Conservation (phyloP, 2,329 filamentous ascomycete species). For the Huntiella abstrusa region DNA sequence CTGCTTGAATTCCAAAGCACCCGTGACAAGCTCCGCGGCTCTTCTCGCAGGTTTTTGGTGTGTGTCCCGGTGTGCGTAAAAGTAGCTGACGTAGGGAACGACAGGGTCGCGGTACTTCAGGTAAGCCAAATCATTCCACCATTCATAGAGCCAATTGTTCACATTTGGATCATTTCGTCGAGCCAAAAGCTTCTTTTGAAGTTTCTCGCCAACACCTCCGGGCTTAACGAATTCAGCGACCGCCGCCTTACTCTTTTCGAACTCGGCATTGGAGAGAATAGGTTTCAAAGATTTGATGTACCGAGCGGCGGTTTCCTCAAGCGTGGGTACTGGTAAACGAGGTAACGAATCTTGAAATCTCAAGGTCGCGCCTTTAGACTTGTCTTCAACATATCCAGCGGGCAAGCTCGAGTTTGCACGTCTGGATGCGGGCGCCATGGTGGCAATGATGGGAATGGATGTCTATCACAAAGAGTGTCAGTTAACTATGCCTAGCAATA, state of each 20-base stretch:
- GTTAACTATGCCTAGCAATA: neutral
- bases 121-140: slow-evolving; percentile 96
- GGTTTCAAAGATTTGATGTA: slow-evolving; percentile 69
- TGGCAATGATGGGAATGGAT: slow-evolving; percentile 4
- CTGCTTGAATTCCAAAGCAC: slow-evolving; percentile 82
- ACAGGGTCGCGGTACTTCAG: slow-evolving; percentile 86
- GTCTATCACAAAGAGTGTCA: neutral
- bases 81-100: slow-evolving; percentile 96
- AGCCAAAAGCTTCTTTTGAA: slow-evolving; percentile 76
- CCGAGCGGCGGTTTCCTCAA: slow-evolving; percentile 62
- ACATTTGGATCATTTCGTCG: slow-evolving; percentile 58
- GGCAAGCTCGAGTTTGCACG: slow-evolving; percentile 9
- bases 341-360: slow-evolving; percentile 76
- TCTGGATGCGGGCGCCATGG: slow-evolving; percentile 13
- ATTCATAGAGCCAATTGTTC: slow-evolving; percentile 92
- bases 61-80: slow-evolving; percentile 96
- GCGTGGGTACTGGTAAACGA: slow-evolving; percentile 57
- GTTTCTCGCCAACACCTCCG: slow-evolving; percentile 61
- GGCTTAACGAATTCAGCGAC: slow-evolving; percentile 78
- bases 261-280: slow-evolving; percentile 49
- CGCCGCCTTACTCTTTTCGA: slow-evolving; percentile 56
- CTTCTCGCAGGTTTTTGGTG: slow-evolving; percentile 74
- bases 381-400: slow-evolving; percentile 60
- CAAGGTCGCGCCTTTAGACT: slow-evolving; percentile 61
- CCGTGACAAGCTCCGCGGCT: slow-evolving; percentile 73